Evolutionary conservation across 2,329 filamentous ascomycete genomes (phyloP), one percentile per base, ranked within the genome.

Genomic region (Paracoccidioides lutzii): DNA sequence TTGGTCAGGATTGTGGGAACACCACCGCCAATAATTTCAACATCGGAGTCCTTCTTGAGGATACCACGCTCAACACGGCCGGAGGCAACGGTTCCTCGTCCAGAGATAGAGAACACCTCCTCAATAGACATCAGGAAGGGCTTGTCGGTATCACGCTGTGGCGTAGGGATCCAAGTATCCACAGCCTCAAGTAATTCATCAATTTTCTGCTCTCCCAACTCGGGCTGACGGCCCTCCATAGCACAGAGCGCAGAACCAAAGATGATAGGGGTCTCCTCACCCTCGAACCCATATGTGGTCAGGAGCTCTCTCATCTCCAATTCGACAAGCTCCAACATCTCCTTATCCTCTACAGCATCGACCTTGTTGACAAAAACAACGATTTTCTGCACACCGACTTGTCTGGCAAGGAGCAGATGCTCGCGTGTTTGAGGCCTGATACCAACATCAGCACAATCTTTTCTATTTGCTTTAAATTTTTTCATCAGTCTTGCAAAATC

Each of bases 331-430:
- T 98, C 93, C 83, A 98, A 82, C 93, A 98, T 98, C 77, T 98
- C 93, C 60, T 88, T 87, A 78, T 98, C 93, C 65, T 97, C 91
- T 60, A 98, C 83, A 63, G 90, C 88, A 73, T 98, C 93, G 71
- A 97, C 82, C 82, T 98, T 98, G 87, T 98, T 98, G 75, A 98
- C 93, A 73, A 98, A 98, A 65, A 98, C 94, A 62, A 98, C 93
- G 64, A 97, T 91, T 76, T 84, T 89, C 80, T 97, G 88, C 64
- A 98, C 89, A 81, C 93, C 93, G 70, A 98, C 91, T 78, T 98
- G 93, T 65, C 93, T 90, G 71, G 93, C 93, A 61, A 98, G 88
- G 65, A 98, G 83, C 76, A 98, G 81, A 79, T 98, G 93, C 79
- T 98, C 93, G 76, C 93, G 83, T 63, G 93, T 98, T 82, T 98